phyloP scores from a whole-genome alignment of 179 eudicot species.

The Beta macrorhiza region DNA sequence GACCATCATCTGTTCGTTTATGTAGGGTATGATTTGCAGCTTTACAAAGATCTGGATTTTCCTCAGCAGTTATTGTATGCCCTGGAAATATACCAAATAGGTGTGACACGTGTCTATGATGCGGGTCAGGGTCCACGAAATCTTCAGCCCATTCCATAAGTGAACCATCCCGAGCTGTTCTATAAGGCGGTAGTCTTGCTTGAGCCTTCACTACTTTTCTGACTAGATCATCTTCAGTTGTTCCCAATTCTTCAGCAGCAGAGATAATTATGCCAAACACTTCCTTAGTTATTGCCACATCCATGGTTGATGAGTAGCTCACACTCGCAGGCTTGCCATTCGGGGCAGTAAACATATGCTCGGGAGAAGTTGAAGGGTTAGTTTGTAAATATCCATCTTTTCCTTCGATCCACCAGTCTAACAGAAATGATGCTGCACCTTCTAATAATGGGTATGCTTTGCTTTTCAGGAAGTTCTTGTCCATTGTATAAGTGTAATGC shows the following conservation, averaged over 20 bases:
- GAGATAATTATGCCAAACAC: constrained; percentile 58
- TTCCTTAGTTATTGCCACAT: constrained; percentile 74
- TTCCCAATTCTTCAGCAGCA: constrained; percentile 80
- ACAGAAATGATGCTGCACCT: constrained; percentile 62
- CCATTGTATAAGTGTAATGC: constrained; percentile 71
- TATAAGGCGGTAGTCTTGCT: constrained; percentile 52
- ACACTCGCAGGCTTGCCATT: constrained; percentile 86
- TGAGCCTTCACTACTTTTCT: constrained; percentile 64
- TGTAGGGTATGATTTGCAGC: constrained; percentile 60
- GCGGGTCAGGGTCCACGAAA: constrained; percentile 70
- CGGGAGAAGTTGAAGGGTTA: constrained; percentile 97
- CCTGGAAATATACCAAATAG: constrained; percentile 85
- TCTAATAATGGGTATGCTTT: constrained; percentile 74
- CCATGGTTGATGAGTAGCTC: constrained; percentile 94
- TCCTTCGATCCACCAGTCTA: constrained; percentile 90
- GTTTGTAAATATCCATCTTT: constrained; percentile 61
- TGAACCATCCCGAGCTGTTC: constrained; percentile 64
- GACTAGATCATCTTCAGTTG: constrained; percentile 48
- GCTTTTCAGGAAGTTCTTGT: constrained; percentile 60
- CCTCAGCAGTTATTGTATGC: constrained; percentile 70
- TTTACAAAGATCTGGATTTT: constrained; percentile 74
- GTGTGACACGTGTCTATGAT: constrained; percentile 88
- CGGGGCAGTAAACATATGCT: constrained; percentile 75
- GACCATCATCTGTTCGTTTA: constrained; percentile 86
- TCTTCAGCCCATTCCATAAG: constrained; percentile 92